Percentiles rank a stretch among this genome's conserved stretches.
Conservation (phyloP, 2,329 filamentous ascomycete genomes). For the Cercospora citrullina region DNA sequence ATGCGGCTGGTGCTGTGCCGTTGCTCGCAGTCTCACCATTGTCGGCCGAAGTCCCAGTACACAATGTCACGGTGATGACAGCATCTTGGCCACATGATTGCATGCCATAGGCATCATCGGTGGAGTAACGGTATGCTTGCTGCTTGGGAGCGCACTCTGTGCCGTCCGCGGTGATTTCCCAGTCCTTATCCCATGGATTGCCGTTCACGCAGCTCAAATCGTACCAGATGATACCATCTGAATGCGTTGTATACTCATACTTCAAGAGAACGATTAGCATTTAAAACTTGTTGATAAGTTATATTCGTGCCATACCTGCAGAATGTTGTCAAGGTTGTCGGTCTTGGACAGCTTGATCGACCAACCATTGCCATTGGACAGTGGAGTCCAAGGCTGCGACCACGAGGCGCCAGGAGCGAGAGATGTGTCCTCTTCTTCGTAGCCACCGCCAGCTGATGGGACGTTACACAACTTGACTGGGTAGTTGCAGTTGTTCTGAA, state of each 20-base stretch:
- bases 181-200: slow-evolving; percentile 42
- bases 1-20: slow-evolving; percentile 14
- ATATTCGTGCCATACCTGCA: slow-evolving; percentile 23
- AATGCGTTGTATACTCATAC: slow-evolving; percentile 43
- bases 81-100: slow-evolving; percentile 38
- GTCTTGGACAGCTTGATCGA: slow-evolving; percentile 43
- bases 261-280: not conserved
- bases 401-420: slow-evolving; percentile 33
- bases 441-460: slow-evolving; percentile 34
- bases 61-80: slow-evolving; percentile 41
- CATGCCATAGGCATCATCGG: slow-evolving; percentile 44
- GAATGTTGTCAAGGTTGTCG: slow-evolving; percentile 32
- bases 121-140: slow-evolving; percentile 42
- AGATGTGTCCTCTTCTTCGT: slow-evolving; percentile 31
- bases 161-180: slow-evolving; percentile 38
- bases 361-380: slow-evolving; percentile 40
- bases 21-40: slow-evolving; percentile 7
- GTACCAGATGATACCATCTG: slow-evolving; percentile 42
- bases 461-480: slow-evolving; percentile 36
- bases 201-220: slow-evolving; percentile 43
- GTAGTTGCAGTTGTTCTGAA: slow-evolving; percentile 37
- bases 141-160: slow-evolving; percentile 34
- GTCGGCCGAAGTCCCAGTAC: slow-evolving; percentile 34
- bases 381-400: slow-evolving; percentile 38
- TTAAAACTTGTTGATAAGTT: not conserved